Base-by-base conservation (phyloP, 1,139 yeast genomes). In the Meyerozyma elateridarum region DNA sequence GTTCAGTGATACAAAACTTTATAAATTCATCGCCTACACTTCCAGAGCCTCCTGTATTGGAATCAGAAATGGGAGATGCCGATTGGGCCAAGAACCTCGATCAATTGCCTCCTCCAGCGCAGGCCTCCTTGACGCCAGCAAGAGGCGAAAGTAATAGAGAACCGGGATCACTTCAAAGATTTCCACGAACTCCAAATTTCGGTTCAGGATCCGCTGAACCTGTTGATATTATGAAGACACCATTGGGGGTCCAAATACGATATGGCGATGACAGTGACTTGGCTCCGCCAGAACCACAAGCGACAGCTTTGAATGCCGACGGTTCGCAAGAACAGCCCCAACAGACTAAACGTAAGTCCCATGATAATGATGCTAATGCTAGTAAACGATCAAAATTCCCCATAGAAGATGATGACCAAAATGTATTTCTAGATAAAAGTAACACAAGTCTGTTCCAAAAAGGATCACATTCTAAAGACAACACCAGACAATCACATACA, bases 21-120 rank as follows among this genome's bases (percentile, higher is more conserved):
- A 51, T 65, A 30, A 67, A 70, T 36, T 71, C 77, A 0, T 72
- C 77, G 2, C 78, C 79, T 1, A 69, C 74, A 8, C 59, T 70
- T 19, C 75, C 75, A 0, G 67, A 65, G 36, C 70, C 73, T 3
- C 73, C 73, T 2, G 53, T 62, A 5, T 48, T 67, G 16, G 49
- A 55, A 29, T 64, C 71, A 2, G 72, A 64, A 32, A 36, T 57
- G 17, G 61, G 56, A 1, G 32, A 30, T 29, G 21, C 29, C 33
- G 33, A 38, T 35, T 17, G 29, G 41, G 13, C 16, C 29, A 28
- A 25, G 35, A 20, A 14, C 45, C 50, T 1, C 45, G 46, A 17
- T 36, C 48, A 14, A 44, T 54, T 3, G 58, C 60, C 4, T 36
- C 41, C 3, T 44, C 40, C 29, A 25, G 19, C 25, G 32, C 27